These are phyloP conservation scores for Tricholoma matsutake DNA, from an alignment of 768 basidiomycete genomes.

Conservation along the genomic window DNA sequence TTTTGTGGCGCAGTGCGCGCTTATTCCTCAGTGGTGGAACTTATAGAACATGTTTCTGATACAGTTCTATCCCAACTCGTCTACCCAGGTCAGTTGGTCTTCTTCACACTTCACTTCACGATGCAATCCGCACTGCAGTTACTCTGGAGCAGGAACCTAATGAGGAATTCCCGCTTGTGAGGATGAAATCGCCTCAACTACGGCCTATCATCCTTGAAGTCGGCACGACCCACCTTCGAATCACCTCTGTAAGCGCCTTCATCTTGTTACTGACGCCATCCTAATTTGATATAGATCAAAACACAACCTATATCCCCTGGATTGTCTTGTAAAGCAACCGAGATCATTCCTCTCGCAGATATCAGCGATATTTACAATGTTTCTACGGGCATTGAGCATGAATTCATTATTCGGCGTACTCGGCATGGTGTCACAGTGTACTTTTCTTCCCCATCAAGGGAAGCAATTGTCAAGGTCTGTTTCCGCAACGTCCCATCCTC, in stretches of 20 bases:
- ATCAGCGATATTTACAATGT: slow-evolving; percentile 87
- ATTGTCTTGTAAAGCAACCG: slow-evolving; percentile 73
- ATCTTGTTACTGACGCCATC: background rate
- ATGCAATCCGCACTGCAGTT: slow-evolving; percentile 34
- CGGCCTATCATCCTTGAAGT: slow-evolving; percentile 72
- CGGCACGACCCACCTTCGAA: slow-evolving; percentile 66
- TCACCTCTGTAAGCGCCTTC: slow-evolving; percentile 59
- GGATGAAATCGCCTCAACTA: slow-evolving; percentile 64
- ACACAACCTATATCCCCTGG: slow-evolving; percentile 67
- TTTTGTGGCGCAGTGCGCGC: slow-evolving; percentile 52
- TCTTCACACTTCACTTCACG: background rate
- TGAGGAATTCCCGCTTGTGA: slow-evolving; percentile 57
- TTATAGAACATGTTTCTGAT: slow-evolving; percentile 54
- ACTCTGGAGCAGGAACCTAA: slow-evolving; percentile 58
- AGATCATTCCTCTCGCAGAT: slow-evolving; percentile 76
- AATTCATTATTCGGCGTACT: slow-evolving; percentile 78
- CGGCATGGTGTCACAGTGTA: slow-evolving; percentile 71
- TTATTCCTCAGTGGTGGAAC: slow-evolving; percentile 60
- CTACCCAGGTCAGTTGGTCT: slow-evolving; percentile 50
- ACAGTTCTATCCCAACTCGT: slow-evolving; percentile 43
- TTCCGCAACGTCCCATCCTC: background rate
- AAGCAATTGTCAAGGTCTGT: slow-evolving; percentile 69
- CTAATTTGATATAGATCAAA: slow-evolving; percentile 47
- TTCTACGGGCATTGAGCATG: slow-evolving; percentile 71
- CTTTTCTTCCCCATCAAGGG: slow-evolving; percentile 69